A percentile compares a stretch with the other conserved stretches of the same genome.
Conservation (phyloP, 2,329 filamentous ascomycete genomes). For the Curvularia lunata region DNA sequence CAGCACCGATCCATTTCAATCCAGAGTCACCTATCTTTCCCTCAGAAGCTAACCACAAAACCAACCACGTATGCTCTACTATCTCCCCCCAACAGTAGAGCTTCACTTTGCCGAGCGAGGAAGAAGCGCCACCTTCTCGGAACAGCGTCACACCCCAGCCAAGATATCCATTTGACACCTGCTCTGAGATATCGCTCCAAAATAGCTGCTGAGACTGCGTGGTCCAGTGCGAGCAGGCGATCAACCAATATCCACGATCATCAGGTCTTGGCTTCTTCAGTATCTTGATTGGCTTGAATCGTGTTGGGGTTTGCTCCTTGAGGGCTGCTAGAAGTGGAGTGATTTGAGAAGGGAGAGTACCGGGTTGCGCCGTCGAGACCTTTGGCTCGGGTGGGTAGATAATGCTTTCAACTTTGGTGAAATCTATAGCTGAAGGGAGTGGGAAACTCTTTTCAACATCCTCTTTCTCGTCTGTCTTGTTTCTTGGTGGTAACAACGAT, state of each 20-base stretch:
- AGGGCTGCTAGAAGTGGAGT: conserved; percentile 33
- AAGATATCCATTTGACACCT: conserved; percentile 63
- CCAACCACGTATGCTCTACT: conserved; percentile 73
- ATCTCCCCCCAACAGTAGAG: conserved; percentile 82
- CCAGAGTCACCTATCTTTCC: conserved; percentile 65
- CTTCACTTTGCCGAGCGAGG: conserved; percentile 56
- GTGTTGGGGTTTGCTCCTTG: conserved; percentile 36
- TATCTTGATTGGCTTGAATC: conserved; percentile 48
- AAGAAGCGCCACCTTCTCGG: conserved; percentile 41
- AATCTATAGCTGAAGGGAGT: conserved; percentile 20
- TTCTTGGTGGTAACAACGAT: background rate
- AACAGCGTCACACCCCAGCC: conserved; percentile 71
- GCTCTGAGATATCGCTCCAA: conserved; percentile 68
- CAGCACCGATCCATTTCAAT: conserved; percentile 70
- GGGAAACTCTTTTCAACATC: background rate
- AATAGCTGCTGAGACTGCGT: conserved; percentile 57
- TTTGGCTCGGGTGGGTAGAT: conserved; percentile 36
- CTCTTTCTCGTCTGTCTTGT: background rate
- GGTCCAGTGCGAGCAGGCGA: conserved; percentile 66
- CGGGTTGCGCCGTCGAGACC: conserved; percentile 27
- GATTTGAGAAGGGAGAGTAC: conserved; percentile 36
- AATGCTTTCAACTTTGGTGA: conserved; percentile 30
- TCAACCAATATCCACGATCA: conserved; percentile 80
- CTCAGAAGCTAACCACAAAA: conserved; percentile 75
- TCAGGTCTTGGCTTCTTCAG: conserved; percentile 60